Base-by-base conservation (phyloP, 140 eudicot species). In the Cichorium intybus region DNA sequence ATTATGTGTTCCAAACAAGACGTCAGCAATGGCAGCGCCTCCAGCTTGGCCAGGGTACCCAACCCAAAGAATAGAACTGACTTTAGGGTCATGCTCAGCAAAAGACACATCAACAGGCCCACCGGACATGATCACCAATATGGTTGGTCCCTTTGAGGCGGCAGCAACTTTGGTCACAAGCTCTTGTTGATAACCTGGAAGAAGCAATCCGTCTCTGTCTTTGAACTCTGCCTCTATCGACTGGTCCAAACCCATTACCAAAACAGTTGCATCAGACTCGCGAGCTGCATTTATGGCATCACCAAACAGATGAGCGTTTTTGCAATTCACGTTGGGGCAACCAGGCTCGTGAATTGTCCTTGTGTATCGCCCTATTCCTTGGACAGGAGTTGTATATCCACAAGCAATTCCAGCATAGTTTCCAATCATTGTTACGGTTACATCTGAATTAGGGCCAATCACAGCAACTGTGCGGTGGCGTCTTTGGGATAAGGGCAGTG, bases 391-490 rank as follows among this genome's bases (percentile, higher is more conserved):
- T 62, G 92, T 78, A 28, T 78, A 85, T 47, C 82, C 85, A 56
- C 92, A 85, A 6, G 92, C 85, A 26, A 75, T 37, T 26, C 97
- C 97, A 11, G 95, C 97, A 68, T 90, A 90, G 60, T 90, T 90
- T 21, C 97, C 97, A 12, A 90, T 82, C 97, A 90, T 90, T 18
- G 96, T 84, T 24, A 74, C 78, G 0, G 94, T 90, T 7, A 79
- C 97, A 75, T 90, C 88, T 1, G 97, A 82, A 50, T 87, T 82
- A 24, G 97, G 97, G 28, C 97, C 97, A 39, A 90, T 90, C 4
- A 90, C 97, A 3, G 97, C 95, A 61, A 90, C 80, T 1, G 82
- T 81, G 1, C 33, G 89, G 71, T 81, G 94, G 41, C 79, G 82
- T 31, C 57, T 75, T 45, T 77, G 85, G 37, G 94, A 84, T 20